Conservation (phyloP, 176 grass and related monocot genomes). For the Carex littledalei region DNA sequence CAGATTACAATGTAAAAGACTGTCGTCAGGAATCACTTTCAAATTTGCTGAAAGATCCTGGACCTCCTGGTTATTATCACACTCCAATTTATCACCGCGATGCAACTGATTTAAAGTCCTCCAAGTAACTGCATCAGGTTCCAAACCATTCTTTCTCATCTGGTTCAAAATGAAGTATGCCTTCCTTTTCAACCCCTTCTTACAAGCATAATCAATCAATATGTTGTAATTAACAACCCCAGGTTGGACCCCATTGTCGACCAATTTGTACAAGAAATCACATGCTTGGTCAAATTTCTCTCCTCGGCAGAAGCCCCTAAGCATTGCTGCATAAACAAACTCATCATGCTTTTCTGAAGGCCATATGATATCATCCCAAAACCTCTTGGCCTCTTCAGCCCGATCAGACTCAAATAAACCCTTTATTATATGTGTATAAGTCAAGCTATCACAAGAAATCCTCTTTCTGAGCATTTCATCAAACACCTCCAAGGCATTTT, state of each 20-base stretch:
- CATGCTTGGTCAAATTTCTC: slow-evolving; percentile 73
- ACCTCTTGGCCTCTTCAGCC: slow-evolving; percentile 49
- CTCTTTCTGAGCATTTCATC: slow-evolving; percentile 47
- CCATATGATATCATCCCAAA: slow-evolving; percentile 82
- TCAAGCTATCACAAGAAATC: slow-evolving; percentile 34
- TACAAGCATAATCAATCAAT: slow-evolving; percentile 62
- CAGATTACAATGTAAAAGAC: not conserved
- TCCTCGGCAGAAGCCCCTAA: slow-evolving; percentile 47
- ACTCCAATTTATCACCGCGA: not conserved
- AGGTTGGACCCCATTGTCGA: slow-evolving; percentile 43
- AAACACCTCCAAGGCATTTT: slow-evolving; percentile 54
- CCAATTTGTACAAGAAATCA: slow-evolving; percentile 78
- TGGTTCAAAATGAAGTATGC: slow-evolving; percentile 58
- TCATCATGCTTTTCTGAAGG: slow-evolving; percentile 71
- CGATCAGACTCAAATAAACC: slow-evolving; percentile 41
- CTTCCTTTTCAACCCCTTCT: slow-evolving; percentile 46
- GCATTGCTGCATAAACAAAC: slow-evolving; percentile 66
- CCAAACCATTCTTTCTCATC: slow-evolving; percentile 71
- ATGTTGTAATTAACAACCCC: slow-evolving; percentile 78
- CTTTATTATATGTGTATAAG: slow-evolving; percentile 46
- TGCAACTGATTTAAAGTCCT: slow-evolving; percentile 77
- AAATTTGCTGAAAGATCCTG: slow-evolving; percentile 16
- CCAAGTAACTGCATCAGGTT: slow-evolving; percentile 74
- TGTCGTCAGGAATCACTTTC: not conserved
- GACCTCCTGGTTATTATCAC: not conserved